Percentiles rank a stretch among this genome's conserved stretches.
Conservation (phyloP, 2,329 filamentous ascomycete species). For the Rasamsonia emersonii region DNA sequence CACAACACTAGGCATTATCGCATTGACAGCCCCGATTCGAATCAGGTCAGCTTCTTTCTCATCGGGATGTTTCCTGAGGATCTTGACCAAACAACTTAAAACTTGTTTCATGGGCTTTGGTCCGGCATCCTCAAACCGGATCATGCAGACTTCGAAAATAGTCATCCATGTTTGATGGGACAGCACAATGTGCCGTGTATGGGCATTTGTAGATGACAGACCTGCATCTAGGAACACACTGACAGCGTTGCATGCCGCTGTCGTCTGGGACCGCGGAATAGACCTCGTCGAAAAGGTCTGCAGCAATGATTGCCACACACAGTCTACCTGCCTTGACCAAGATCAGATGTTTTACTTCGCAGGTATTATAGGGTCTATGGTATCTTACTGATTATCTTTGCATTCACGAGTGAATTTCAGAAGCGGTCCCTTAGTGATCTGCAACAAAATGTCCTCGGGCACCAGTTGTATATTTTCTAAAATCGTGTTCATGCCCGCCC, state of each 20-base stretch:
- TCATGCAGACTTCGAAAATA: constrained; percentile 32
- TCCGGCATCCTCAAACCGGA: constrained; percentile 34
- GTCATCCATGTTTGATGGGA: constrained; percentile 30
- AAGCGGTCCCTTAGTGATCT: constrained; percentile 27
- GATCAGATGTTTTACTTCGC: constrained; percentile 3
- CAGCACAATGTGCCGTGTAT: constrained; percentile 24
- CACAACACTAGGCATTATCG: constrained; percentile 28
- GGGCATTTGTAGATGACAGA: constrained; percentile 19
- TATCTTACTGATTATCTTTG: constrained; percentile 24
- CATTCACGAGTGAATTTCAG: constrained; percentile 23
- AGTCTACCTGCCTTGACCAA: constrained; percentile 20
- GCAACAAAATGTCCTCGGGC: constrained; percentile 23
- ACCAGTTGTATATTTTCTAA: constrained; percentile 26
- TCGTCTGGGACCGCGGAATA: constrained; percentile 31
- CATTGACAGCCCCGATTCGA: constrained; percentile 16
- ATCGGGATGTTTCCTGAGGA: constrained; percentile 21
- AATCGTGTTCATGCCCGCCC: constrained; percentile 23
- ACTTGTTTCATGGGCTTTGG: constrained; percentile 39
- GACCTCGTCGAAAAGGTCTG: constrained; percentile 32
- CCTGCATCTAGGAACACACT: constrained; percentile 36
- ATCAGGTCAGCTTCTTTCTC: constrained; percentile 15
- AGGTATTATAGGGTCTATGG: background rate
- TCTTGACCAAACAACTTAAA: constrained; percentile 29
- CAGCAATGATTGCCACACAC: constrained; percentile 32
- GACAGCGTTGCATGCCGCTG: constrained; percentile 36